These are phyloP conservation scores for Fusarium sp. DNA, from an alignment of 2,329 filamentous ascomycete genomes.

Conservation along the genomic window DNA sequence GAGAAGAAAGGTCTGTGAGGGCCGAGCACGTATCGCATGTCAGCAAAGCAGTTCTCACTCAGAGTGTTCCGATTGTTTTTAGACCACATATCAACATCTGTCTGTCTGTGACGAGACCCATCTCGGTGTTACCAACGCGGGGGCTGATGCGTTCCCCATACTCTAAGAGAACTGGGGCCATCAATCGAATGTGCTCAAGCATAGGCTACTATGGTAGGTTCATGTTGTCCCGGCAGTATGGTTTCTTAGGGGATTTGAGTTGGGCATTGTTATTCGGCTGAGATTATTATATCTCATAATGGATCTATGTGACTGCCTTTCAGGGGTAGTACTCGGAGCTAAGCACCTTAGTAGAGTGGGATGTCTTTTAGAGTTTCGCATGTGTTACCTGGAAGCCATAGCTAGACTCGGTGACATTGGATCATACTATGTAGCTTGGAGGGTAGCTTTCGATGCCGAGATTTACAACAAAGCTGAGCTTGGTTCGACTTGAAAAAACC, in stretches of 20 bases:
- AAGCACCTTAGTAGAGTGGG: not conserved
- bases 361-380: not conserved
- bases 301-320: not conserved
- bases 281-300: not conserved
- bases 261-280: not conserved
- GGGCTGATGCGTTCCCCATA: not conserved
- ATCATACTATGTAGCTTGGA: not conserved
- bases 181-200: not conserved
- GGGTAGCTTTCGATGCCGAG: not conserved
- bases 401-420: not conserved
- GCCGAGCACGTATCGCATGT: slow-evolving; percentile 1
- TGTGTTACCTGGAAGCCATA: not conserved
- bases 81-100: slow-evolving; percentile 7
- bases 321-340: not conserved
- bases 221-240: not conserved
- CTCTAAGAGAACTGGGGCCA: not conserved
- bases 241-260: not conserved
- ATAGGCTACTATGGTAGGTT: not conserved
- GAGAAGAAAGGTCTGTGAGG: not conserved
- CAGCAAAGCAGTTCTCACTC: not conserved
- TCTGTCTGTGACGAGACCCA: slow-evolving; percentile 7
- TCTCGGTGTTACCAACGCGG: slow-evolving; percentile 16
- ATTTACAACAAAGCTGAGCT: slow-evolving; percentile 1
- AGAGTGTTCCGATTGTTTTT: slow-evolving; percentile 12
- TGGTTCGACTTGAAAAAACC: slow-evolving; percentile 12